Percentiles rank a stretch among this genome's conserved stretches.
phyloP scores from a whole-genome alignment of 2,329 filamentous ascomycete genomes.

The Colletotrichum tofieldiae region DNA sequence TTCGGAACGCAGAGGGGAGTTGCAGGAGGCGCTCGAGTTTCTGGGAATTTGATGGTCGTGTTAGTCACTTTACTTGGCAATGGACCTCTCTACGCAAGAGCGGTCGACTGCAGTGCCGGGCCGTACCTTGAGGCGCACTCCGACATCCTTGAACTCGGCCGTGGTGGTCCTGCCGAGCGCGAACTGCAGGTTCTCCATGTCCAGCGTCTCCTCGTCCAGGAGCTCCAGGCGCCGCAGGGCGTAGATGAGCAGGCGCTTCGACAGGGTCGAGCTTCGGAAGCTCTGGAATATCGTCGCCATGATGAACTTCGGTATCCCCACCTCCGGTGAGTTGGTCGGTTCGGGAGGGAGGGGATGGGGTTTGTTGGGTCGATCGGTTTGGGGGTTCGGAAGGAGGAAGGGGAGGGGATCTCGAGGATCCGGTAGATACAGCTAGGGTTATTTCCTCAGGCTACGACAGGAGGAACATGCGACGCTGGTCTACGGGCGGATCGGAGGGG shows the following conservation, averaged over 20 bases:
- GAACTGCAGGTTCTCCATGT: conserved; percentile 89
- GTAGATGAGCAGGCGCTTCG: conserved; percentile 91
- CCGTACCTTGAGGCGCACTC: conserved; percentile 82
- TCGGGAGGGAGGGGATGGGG: not conserved
- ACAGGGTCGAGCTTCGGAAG: conserved; percentile 80
- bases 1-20: conserved; percentile 79
- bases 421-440: not conserved
- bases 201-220: conserved; percentile 88
- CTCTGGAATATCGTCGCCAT: conserved; percentile 83
- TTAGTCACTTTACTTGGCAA: conserved; percentile 2
- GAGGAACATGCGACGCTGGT: conserved; percentile 1
- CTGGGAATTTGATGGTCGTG: conserved; percentile 60
- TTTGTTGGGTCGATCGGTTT: not conserved
- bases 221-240: conserved; percentile 87
- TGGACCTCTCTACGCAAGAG: not conserved
- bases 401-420: not conserved
- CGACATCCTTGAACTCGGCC: conserved; percentile 90
- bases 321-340: conserved; percentile 13
- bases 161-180: conserved; percentile 86
- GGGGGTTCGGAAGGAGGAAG: not conserved
- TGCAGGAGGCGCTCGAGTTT: conserved; percentile 84
- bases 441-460: not conserved
- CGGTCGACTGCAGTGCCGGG: not conserved
- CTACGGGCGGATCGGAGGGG: conserved; percentile 3
- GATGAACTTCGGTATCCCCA: conserved; percentile 45